phyloP scores from a whole-genome alignment of 371 early-diverging fungal species.

The Gilbertella persicaria region DNA sequence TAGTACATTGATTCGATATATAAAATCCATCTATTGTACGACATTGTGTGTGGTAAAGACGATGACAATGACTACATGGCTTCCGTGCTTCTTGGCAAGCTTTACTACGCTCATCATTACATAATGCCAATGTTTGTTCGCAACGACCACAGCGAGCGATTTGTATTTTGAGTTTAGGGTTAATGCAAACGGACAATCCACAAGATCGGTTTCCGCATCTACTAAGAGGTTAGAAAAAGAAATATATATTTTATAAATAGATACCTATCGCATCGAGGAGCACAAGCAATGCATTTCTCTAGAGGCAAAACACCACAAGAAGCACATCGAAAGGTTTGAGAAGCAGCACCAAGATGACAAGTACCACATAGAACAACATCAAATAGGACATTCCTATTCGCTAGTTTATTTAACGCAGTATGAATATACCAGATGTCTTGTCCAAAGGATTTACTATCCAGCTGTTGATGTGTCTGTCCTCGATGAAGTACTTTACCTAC shows the following conservation, averaged over 20 bases:
- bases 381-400: constrained; percentile 13
- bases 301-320: constrained; percentile 22
- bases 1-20: constrained; percentile 20
- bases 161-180: constrained; percentile 5
- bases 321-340: constrained; percentile 11
- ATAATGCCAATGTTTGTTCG: constrained; percentile 8
- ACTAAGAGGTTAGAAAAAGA: too few relatives aligned
- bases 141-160: constrained; percentile 16
- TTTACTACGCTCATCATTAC: constrained; percentile 10
- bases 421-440: constrained; percentile 28
- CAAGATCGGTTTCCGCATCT: constrained; percentile 25
- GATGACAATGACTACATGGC: constrained; percentile 15
- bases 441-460: constrained; percentile 24
- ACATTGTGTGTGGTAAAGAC: constrained; percentile 19
- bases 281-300: constrained; percentile 21
- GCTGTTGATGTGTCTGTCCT: constrained; percentile 1
- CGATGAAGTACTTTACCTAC: constrained; percentile 21
- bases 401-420: constrained; percentile 16
- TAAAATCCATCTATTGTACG: constrained; percentile 9
- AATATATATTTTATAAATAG: background rate
- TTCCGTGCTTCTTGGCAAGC: constrained; percentile 12
- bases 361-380: constrained; percentile 18
- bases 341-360: constrained; percentile 23
- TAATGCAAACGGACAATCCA: constrained; percentile 13
- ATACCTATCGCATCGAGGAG: constrained; percentile 28